Conservation (phyloP, 495 filamentous ascomycete species). For the Parachaetomium inaequale region DNA sequence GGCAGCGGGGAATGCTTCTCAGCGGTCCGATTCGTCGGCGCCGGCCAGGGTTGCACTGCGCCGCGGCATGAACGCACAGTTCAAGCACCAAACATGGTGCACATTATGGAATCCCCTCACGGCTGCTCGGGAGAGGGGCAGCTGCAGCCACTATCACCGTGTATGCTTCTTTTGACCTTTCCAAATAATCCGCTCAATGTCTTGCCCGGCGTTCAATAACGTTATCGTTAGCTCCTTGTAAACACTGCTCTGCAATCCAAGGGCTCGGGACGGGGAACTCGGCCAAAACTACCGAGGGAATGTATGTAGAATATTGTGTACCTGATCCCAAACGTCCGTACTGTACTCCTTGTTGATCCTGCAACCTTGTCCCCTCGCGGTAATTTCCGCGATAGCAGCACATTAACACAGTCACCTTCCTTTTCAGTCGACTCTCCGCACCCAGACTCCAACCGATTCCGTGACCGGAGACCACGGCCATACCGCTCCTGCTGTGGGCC, state of each 20-base stretch:
- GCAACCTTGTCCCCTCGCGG: background rate
- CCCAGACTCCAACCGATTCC: background rate
- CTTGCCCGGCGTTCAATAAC: too few relatives aligned
- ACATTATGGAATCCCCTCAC: background rate
- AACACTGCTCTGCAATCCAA: too few relatives aligned
- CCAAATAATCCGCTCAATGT: too few relatives aligned
- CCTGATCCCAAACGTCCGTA: too few relatives aligned
- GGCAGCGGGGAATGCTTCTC: background rate
- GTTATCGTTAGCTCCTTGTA: too few relatives aligned
- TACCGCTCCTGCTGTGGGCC: too few relatives aligned
- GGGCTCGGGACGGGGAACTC: too few relatives aligned
- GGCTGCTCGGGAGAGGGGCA: background rate
- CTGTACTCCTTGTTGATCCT: too few relatives aligned
- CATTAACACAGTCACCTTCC: background rate
- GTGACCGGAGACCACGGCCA: background rate
- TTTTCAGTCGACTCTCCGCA: background rate
- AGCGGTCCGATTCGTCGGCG: background rate
- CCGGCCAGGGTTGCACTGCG: background rate
- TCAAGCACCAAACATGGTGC: background rate
- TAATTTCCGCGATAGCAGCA: background rate
- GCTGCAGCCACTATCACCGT: slow-evolving; percentile 10
- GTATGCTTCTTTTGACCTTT: background rate
- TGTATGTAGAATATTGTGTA: too few relatives aligned
- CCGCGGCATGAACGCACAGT: background rate
- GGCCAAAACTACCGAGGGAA: too few relatives aligned